Evolutionary conservation across 345 rosid species (phyloP), one percentile per base, ranked within the genome.

Genomic region (Pugionium dolabratum): DNA sequence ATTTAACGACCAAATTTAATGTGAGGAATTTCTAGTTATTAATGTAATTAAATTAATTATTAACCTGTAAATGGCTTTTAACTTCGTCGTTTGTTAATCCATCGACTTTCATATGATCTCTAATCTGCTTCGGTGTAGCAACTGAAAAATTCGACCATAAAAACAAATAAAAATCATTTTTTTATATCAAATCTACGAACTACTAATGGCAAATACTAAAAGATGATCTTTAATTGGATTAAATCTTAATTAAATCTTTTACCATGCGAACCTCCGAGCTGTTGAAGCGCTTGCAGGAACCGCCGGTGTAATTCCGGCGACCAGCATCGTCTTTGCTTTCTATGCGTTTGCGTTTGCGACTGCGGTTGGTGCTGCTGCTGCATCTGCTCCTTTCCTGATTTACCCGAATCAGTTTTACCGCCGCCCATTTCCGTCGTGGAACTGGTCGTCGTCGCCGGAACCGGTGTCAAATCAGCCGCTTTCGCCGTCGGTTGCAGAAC

Each of bases 11-110:
- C 32, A 18, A 18, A 18, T 18, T 18, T 18, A 18, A 18, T 18
- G 18, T 18, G 18, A 18, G 18, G 18, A 18, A 18, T 18, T 18
- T 18, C 18, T 18, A 18, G 18, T 18, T 18, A 18, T 18, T 18
- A 18, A 18, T 18, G 0, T 18, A 18, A 18, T 18, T 18, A 44
- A 11, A 4, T 1, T 28, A 34, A 49, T 32, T 39, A 36, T 41
- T 8, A 40, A 92, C 98, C 98, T 93, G 98, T 72, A 93, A 82
- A 87, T 93, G 98, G 83, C 98, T 93, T 77, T 93, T 93, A 28
- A 93, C 98, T 88, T 93, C 98, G 69, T 90, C 98, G 30, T 90
- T 93, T 8, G 96, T 86, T 26, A 93, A 85, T 48, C 97, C 97
- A 73, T 93, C 98, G 11, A 93, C 97, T 72, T 90, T 90, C 98